Conservation (phyloP, 163 green algal genomes). For the Chlamydomonas reinhardtii region DNA sequence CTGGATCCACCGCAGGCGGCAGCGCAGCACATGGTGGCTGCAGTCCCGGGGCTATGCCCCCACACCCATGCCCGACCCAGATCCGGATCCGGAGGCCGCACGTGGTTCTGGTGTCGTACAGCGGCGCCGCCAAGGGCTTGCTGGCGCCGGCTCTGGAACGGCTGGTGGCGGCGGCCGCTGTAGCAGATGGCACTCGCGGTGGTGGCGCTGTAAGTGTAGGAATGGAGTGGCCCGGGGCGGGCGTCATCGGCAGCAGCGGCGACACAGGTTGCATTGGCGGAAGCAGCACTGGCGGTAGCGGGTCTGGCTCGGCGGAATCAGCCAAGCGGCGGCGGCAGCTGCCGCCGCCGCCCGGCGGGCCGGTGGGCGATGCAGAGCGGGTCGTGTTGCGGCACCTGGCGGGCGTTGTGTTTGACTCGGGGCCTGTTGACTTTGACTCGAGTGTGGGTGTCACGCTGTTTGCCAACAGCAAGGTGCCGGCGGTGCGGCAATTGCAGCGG, state of each 20-base stretch:
- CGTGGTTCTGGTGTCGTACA: conserved; percentile 11
- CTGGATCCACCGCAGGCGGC: no score
- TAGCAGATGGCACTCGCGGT: no score
- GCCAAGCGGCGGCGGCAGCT: neutral
- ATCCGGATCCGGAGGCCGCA: neutral
- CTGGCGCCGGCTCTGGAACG: conserved; percentile 10
- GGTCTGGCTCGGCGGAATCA: no score
- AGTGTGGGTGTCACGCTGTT: conserved; percentile 29
- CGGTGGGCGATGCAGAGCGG: neutral
- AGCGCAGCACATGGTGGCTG: no score
- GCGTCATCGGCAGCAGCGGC: no score
- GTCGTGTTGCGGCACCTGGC: neutral
- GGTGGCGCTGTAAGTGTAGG: no score
- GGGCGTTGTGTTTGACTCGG: conserved; percentile 25
- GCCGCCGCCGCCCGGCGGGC: neutral
- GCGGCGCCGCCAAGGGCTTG: conserved; percentile 40
- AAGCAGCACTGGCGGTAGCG: neutral
- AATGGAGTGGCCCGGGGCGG: no score
- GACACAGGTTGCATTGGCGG: no score
- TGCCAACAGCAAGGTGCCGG: neutral
- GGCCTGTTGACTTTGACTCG: conserved; percentile 41
- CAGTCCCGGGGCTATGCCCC: no score
- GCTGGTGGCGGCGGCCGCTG: neutral
- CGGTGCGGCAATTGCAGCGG: neutral
- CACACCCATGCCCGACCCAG: no score